A percentile compares a stretch with the other conserved stretches of the same genome.
phyloP scores from a whole-genome alignment of 306 rosid species.

The Argentina anserina region DNA sequence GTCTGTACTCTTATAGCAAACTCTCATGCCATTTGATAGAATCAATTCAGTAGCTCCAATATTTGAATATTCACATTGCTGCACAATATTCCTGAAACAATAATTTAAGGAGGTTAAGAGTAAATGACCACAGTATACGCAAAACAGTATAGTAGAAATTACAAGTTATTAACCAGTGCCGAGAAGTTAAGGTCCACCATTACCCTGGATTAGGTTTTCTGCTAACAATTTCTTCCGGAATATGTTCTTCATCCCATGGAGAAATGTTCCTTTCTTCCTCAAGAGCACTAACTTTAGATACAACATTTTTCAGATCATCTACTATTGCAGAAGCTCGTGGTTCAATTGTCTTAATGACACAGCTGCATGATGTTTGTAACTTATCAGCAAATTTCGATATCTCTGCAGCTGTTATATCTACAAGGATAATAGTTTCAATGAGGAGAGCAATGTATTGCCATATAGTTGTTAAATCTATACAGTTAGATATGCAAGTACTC shows the following conservation, averaged over 20 bases:
- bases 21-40: conserved; percentile 88
- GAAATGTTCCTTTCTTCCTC: conserved; percentile 68
- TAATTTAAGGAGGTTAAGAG: conserved; percentile 16
- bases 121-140: not conserved
- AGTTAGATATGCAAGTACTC: conserved; percentile 33
- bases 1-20: conserved; percentile 85
- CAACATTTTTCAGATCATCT: conserved; percentile 78
- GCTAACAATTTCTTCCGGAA: conserved; percentile 89
- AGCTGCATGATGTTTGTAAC: conserved; percentile 63
- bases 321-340: conserved; percentile 68
- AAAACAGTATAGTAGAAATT: not conserved
- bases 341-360: conserved; percentile 95
- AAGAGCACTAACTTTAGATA: conserved; percentile 48
- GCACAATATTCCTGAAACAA: conserved; percentile 56
- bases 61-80: conserved; percentile 66
- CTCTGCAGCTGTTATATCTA: conserved; percentile 71
- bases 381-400: conserved; percentile 74
- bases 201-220: conserved; percentile 81
- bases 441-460: conserved; percentile 25
- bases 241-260: conserved; percentile 80
- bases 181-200: conserved; percentile 19
- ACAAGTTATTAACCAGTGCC: not conserved
- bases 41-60: conserved; percentile 83
- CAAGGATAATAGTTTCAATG: conserved; percentile 21
- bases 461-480: conserved; percentile 9